phyloP scores from a whole-genome alignment of 805 yeast species.

The Candida coleopterorum region DNA sequence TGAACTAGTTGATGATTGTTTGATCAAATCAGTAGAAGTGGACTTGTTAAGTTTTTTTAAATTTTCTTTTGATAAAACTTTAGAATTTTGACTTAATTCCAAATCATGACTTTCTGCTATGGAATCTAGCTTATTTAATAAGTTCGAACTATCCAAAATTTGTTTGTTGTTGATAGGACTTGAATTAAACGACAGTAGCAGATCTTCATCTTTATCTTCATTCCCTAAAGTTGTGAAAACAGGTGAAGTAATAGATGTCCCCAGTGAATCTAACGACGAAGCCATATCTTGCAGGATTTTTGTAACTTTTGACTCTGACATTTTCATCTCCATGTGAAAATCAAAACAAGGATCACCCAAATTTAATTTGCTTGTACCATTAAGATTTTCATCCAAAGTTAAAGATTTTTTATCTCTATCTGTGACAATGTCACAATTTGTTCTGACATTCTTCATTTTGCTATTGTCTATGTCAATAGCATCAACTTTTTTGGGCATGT shows the following conservation, averaged over 20 bases:
- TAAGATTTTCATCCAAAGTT: neutral
- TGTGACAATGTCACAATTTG: neutral
- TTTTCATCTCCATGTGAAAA: slow-evolving; percentile 40
- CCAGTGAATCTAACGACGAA: slow-evolving; percentile 36
- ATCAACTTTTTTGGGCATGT: slow-evolving; percentile 2
- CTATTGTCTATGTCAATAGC: slow-evolving; percentile 8
- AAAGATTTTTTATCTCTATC: slow-evolving; percentile 3
- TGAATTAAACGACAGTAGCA: slow-evolving; percentile 34
- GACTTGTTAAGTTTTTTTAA: slow-evolving; percentile 6
- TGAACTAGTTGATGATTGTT: slow-evolving; percentile 12
- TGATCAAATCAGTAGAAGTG: slow-evolving; percentile 5
- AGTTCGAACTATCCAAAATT: slow-evolving; percentile 2
- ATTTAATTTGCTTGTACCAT: slow-evolving; percentile 3
- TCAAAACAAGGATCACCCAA: slow-evolving; percentile 13
- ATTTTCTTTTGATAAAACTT: slow-evolving; percentile 8
- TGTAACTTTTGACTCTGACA: slow-evolving; percentile 41
- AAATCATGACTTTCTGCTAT: slow-evolving; percentile 28
- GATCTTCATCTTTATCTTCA: slow-evolving; percentile 28
- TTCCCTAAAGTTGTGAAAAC: slow-evolving; percentile 29
- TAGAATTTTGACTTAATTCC: slow-evolving; percentile 20
- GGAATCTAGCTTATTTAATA: slow-evolving; percentile 20
- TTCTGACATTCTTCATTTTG: neutral
- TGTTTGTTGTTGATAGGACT: slow-evolving; percentile 12
- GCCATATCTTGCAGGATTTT: slow-evolving; percentile 5
- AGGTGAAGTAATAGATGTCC: slow-evolving; percentile 29